These are phyloP conservation scores for Brassica carinata DNA, from an alignment of 345 rosid genomes.

Conservation along the genomic window DNA sequence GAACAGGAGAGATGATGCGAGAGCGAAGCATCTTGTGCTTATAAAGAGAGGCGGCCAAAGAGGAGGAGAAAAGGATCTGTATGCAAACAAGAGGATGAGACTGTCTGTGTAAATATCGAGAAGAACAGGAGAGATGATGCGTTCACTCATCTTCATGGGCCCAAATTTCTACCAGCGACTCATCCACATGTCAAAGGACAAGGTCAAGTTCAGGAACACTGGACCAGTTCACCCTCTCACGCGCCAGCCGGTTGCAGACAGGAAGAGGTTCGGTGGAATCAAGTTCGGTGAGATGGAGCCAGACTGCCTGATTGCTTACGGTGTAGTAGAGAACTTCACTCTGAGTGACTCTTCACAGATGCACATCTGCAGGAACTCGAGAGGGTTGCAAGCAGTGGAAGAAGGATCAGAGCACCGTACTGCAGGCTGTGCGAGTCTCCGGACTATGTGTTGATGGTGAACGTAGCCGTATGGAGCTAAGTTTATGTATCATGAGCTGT, in stretches of 20 bases:
- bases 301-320: constrained; percentile 87
- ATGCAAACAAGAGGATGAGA: too few relatives aligned
- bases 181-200: constrained; percentile 89
- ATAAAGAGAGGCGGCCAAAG: too few relatives aligned
- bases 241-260: constrained; percentile 83
- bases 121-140: constrained; percentile 42
- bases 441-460: constrained; percentile 60
- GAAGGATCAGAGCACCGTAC: constrained; percentile 75
- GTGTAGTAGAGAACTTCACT: constrained; percentile 79
- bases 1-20: constrained; percentile 53
- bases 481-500: constrained; percentile 71
- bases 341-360: constrained; percentile 78
- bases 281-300: constrained; percentile 95
- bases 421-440: constrained; percentile 61
- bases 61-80: too few relatives aligned
- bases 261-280: constrained; percentile 84
- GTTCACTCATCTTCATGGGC: constrained; percentile 76
- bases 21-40: too few relatives aligned
- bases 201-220: constrained; percentile 88
- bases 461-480: constrained; percentile 80
- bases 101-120: too few relatives aligned
- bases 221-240: constrained; percentile 96
- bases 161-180: constrained; percentile 90
- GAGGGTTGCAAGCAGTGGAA: constrained; percentile 55
- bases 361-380: constrained; percentile 71